These are phyloP conservation scores for Plectosphaerella sp. DNA, from an alignment of 2,329 filamentous ascomycete genomes.

Conservation along the genomic window DNA sequence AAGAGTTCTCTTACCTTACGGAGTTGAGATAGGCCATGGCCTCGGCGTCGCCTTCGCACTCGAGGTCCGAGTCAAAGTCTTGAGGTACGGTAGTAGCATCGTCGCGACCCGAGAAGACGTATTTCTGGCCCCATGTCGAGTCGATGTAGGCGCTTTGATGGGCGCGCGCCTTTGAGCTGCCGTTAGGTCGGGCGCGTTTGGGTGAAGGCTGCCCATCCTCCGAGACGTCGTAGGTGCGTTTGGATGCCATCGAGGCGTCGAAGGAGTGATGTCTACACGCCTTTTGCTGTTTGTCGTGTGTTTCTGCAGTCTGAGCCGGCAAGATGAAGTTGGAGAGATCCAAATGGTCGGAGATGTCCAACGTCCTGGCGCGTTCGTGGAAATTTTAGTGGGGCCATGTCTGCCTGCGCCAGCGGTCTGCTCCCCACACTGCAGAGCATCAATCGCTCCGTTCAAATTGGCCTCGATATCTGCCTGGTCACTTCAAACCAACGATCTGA, in stretches of 20 bases:
- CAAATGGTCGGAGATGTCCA: not conserved
- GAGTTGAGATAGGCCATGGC: slow-evolving; percentile 67
- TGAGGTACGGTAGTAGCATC: slow-evolving; percentile 35
- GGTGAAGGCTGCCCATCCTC: slow-evolving; percentile 21
- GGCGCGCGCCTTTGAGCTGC: slow-evolving; percentile 26
- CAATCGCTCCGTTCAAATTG: too few species aligned
- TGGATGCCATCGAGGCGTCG: slow-evolving; percentile 23
- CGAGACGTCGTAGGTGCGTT: slow-evolving; percentile 25
- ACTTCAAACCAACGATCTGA: too few species aligned
- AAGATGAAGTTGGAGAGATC: too few species aligned
- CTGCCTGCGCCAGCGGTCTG: not conserved
- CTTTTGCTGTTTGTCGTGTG: not conserved
- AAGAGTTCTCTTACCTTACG: slow-evolving; percentile 56
- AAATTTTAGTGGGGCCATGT: not conserved
- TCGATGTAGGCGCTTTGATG: slow-evolving; percentile 47
- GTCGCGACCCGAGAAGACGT: slow-evolving; percentile 63
- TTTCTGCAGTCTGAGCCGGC: not conserved
- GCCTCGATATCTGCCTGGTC: too few species aligned
- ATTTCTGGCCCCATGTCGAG: slow-evolving; percentile 66
- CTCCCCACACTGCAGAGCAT: too few species aligned
- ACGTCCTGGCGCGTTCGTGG: not conserved
- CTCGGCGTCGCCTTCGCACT: slow-evolving; percentile 64
- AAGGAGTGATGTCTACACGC: not conserved
- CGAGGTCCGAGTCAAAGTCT: slow-evolving; percentile 49
- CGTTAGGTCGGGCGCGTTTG: slow-evolving; percentile 18